phyloP scores from a whole-genome alignment of 2,329 filamentous ascomycete genomes.

The Fusarium oxysporum region DNA sequence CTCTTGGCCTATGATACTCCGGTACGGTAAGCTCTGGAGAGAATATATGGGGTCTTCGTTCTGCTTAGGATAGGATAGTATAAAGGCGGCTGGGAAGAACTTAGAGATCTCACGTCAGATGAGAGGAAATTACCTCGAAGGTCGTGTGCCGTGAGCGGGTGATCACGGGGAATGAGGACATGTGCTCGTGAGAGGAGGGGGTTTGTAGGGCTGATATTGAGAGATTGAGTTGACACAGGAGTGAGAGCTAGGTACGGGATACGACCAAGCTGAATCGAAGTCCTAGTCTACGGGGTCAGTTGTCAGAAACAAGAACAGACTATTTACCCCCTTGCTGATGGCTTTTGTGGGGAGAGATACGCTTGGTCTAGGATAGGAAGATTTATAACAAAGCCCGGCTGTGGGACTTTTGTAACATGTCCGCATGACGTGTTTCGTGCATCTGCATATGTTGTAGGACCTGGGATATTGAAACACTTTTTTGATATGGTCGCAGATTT shows the following conservation, averaged over 20 bases:
- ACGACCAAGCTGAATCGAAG: conserved; percentile 1
- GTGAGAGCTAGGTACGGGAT: conserved; percentile 7
- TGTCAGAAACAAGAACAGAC: conserved; percentile 7
- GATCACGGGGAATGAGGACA: conserved; percentile 24
- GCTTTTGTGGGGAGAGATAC: background rate
- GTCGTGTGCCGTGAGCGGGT: conserved; percentile 26
- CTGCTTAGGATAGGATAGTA: background rate
- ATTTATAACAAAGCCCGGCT: background rate
- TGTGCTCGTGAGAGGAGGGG: conserved; percentile 8
- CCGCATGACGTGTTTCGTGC: conserved; percentile 17
- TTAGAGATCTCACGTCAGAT: conserved; percentile 47
- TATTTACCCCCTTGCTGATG: background rate
- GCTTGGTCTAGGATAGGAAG: background rate
- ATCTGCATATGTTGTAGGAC: conserved; percentile 1
- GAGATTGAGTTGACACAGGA: conserved; percentile 2
- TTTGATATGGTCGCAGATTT: conserved; percentile 3
- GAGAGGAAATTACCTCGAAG: conserved; percentile 9
- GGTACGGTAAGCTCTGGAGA: conserved; percentile 10
- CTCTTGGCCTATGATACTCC: conserved; percentile 20
- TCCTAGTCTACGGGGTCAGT: background rate
- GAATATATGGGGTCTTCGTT: background rate
- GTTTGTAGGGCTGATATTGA: conserved; percentile 30
- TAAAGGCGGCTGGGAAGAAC: conserved; percentile 8
- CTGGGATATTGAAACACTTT: background rate
- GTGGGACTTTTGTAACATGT: conserved; percentile 25